These are phyloP conservation scores for Chaetoceros muelleri DNA, from an alignment of 108 stramenopile genomes.

Conservation along the genomic window DNA sequence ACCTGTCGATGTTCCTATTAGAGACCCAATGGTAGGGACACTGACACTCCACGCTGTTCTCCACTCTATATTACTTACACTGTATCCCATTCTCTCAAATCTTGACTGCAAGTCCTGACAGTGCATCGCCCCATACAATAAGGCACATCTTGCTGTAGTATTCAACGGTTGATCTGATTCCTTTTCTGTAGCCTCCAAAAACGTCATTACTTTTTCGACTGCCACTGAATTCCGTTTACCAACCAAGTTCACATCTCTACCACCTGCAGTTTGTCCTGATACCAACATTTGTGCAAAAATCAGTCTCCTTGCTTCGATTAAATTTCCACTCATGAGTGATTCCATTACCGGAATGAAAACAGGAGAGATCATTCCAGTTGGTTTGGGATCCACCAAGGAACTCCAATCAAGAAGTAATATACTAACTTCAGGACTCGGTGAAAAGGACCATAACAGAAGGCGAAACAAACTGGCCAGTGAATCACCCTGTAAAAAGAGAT, in stretches of 20 bases:
- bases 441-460: constrained; percentile 40
- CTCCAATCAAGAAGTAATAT: constrained; percentile 68
- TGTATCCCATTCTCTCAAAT: constrained; percentile 33
- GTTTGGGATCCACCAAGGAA: constrained; percentile 16
- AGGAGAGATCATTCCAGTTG: constrained; percentile 17
- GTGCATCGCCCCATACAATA: constrained; percentile 66
- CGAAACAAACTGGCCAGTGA: constrained; percentile 39
- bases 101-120: constrained; percentile 56
- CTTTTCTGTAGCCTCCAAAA: constrained; percentile 21
- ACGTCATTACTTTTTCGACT: constrained; percentile 40
- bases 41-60: constrained; percentile 51
- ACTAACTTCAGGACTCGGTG: constrained; percentile 65
- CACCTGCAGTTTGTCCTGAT: constrained; percentile 25
- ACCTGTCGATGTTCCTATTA: background rate
- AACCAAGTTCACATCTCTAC: constrained; percentile 24
- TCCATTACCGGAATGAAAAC: constrained; percentile 28
- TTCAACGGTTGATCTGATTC: background rate
- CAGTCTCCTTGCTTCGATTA: constrained; percentile 25
- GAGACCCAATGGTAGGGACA: background rate
- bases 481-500: constrained; percentile 59
- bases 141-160: constrained; percentile 13
- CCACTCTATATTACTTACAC: constrained; percentile 42
- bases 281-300: constrained; percentile 38
- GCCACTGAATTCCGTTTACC: constrained; percentile 30
- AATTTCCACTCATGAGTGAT: constrained; percentile 18